Evolutionary conservation across 805 yeast genomes (phyloP).

Genomic region (Yamadazyma paraphyllophila): DNA sequence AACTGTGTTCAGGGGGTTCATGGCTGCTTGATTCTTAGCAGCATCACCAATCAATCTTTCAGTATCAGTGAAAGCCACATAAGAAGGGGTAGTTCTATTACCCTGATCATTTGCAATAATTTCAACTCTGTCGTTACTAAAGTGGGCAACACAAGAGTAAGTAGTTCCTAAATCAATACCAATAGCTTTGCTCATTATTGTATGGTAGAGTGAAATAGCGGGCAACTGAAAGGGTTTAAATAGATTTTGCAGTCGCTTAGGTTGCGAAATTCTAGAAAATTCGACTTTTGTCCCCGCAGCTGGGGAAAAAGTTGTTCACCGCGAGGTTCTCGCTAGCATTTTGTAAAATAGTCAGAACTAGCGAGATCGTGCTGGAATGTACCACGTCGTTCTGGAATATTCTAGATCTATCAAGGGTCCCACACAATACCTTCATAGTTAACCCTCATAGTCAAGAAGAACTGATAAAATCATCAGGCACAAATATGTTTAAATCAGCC

Average conservation of each 20-base stretch:
- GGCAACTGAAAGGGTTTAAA: slow-evolving; percentile 5
- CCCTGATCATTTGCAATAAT: slow-evolving; percentile 98
- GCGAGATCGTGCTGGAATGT: background rate
- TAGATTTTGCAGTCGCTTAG: slow-evolving; percentile 6
- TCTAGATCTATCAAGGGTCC: background rate
- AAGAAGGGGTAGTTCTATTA: slow-evolving; percentile 96
- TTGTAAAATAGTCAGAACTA: background rate
- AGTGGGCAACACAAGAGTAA: slow-evolving; percentile 88
- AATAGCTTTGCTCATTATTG: slow-evolving; percentile 33
- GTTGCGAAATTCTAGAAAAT: slow-evolving; percentile 17
- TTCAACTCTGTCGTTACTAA: slow-evolving; percentile 78
- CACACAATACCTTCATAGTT: background rate
- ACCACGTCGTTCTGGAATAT: background rate
- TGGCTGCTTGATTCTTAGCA: slow-evolving; percentile 97
- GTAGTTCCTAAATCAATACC: slow-evolving; percentile 98
- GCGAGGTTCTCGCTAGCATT: background rate
- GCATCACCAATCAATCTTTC: slow-evolving; percentile 97
- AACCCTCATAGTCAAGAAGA: no score
- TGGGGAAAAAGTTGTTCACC: background rate
- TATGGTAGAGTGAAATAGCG: background rate
- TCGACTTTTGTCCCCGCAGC: slow-evolving; percentile 6
- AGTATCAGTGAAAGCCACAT: slow-evolving; percentile 92
- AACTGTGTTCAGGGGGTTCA: slow-evolving; percentile 91
- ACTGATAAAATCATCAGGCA: no score
- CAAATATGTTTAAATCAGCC: no score